phyloP scores from a whole-genome alignment of 176 grass and related monocot species.

The barley (Hordeum vulgare) region MorexV3_pseudomolecules_assembly NC_058519.1:22735157-22735656 shows the following conservation, averaged over 20 bases:
- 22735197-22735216: not conserved
- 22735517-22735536: not conserved
- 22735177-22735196: not conserved
- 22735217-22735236: constrained; percentile 41
- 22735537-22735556: not conserved
- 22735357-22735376: constrained; percentile 34
- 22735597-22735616: not conserved
- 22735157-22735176: not conserved
- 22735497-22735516: not conserved
- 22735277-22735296: constrained; percentile 75
- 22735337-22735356: constrained; percentile 29
- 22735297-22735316: constrained; percentile 25
- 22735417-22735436: not conserved
- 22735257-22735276: constrained; percentile 97
- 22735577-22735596: not conserved
- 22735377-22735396: constrained; percentile 23
- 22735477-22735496: not conserved
- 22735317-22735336: constrained; percentile 41
- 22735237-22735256: constrained; percentile 89
- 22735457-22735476: not conserved
- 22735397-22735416: not conserved
- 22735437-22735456: not conserved
- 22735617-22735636: not conserved
- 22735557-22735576: not conserved
- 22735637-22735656: not conserved